Conservation (phyloP, 345 rosid species). For the Carallia brachiata region DNA sequence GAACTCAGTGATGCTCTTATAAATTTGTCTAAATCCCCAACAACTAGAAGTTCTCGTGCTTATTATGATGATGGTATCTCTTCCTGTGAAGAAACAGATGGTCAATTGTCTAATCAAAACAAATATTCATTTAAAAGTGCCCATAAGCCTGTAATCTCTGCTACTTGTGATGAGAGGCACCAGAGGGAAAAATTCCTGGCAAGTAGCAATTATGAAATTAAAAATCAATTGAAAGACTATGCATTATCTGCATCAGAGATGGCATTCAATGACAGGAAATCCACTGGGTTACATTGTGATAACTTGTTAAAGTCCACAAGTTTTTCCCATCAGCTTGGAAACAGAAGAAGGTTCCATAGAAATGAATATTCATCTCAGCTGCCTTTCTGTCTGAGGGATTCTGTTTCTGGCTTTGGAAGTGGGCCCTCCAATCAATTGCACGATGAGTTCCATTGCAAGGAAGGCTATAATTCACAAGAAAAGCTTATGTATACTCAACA, state of each 20-base stretch:
- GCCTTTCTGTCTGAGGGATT: constrained; percentile 40
- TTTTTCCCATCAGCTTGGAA: constrained; percentile 35
- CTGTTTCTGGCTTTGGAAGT: constrained; percentile 38
- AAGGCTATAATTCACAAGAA: constrained; percentile 36
- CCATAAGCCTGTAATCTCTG: constrained; percentile 25
- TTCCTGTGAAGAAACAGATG: constrained; percentile 62
- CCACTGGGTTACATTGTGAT: constrained; percentile 31
- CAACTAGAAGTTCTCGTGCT: constrained; percentile 51
- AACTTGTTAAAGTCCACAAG: constrained; percentile 36
- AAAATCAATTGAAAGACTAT: constrained; percentile 28
- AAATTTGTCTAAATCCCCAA: constrained; percentile 38
- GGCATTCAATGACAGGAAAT: constrained; percentile 27
- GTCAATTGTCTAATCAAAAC: constrained; percentile 38
- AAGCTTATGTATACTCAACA: constrained; percentile 39
- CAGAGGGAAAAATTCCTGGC: constrained; percentile 32
- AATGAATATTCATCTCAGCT: constrained; percentile 37
- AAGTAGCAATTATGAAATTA: constrained; percentile 28
- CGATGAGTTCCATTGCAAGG: constrained; percentile 34
- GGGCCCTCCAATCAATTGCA: constrained; percentile 44
- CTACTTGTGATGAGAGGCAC: constrained; percentile 32
- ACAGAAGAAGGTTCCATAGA: constrained; percentile 38
- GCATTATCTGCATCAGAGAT: constrained; percentile 31
- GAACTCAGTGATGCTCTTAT: constrained; percentile 37
- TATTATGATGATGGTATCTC: constrained; percentile 68
- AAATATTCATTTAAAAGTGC: constrained; percentile 26